Evolutionary conservation across 768 basidiomycete species (phyloP), one percentile per base, ranked within the genome.

Genomic region (Auricularia auricula-judae): DNA sequence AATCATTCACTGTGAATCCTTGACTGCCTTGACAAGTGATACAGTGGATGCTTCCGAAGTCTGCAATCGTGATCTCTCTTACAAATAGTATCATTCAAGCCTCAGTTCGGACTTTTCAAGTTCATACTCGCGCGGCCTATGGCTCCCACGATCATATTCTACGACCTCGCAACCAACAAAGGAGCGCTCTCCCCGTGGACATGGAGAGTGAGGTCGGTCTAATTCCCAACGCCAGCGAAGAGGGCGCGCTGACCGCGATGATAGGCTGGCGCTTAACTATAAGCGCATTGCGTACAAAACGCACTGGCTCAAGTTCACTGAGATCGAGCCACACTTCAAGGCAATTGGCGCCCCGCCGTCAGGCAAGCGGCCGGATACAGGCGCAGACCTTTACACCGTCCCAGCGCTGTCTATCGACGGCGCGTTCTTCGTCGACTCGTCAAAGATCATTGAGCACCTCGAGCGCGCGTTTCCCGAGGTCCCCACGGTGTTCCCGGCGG

Each of bases 371-470:
- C 35, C 54, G 12, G 43, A 51, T 1, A 34, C 21, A 12, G 56
- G 16, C 0, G 34, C 11, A 10, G 29, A 29, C 34, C 29, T 12
- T 0, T 59, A 33, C 56, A 59, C 56, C 1, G 23, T 21, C 23
- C 56, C 56, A 0, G 34, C 29, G 53, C 7, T 54, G 11, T 54
- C 53, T 11, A 18, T 29, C 53, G n/a, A 54, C 8, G 53, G n/a
- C 7, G 29, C 8, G 11, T 7, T 18, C n/a, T 12, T 88, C 39
- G 82, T 86, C 18, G 83, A 86, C 64, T 75, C 81, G 18, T 82
- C 83, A 69, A 75, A 71, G 63, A 91, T 91, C 64, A 84, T 84
- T 1, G 87, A 89, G 67, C 89, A 89, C 71, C 82, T 90, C 43
- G 89, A 91, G 68, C 53, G 18, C 18, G n/a, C 18, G 11, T n/a